Percentiles rank a stretch among this genome's conserved stretches.
Evolutionary conservation across 2,329 filamentous ascomycete species (phyloP).

Genomic region (Alternaria ventricosa): DNA sequence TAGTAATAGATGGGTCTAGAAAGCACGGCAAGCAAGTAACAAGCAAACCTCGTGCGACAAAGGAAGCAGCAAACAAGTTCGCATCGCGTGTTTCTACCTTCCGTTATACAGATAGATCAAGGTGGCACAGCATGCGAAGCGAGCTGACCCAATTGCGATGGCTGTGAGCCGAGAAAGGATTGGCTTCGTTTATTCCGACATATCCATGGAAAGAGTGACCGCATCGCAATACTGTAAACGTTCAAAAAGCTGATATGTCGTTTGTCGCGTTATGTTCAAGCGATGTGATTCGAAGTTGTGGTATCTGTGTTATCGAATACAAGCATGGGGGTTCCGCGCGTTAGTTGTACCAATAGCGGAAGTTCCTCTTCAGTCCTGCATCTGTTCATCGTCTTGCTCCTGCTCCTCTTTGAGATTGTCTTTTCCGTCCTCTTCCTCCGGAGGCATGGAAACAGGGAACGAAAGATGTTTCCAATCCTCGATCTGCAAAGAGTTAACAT

Average conservation of each 20-base stretch:
- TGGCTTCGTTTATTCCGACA: background rate
- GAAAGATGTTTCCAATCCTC: constrained; percentile 39
- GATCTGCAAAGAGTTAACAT: constrained; percentile 19
- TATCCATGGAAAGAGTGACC: background rate
- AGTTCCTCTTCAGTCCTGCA: constrained; percentile 25
- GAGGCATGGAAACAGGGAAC: constrained; percentile 24
- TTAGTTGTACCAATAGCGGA: background rate
- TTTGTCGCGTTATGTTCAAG: background rate
- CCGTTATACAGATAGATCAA: constrained; percentile 1
- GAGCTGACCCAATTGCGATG: background rate
- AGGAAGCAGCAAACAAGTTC: background rate
- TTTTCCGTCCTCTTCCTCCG: constrained; percentile 27
- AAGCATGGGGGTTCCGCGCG: background rate
- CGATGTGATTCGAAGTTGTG: background rate
- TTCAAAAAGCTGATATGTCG: background rate
- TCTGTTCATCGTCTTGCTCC: constrained; percentile 33
- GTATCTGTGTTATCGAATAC: background rate
- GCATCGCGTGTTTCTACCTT: constrained; percentile 13
- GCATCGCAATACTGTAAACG: background rate
- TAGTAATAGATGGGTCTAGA: background rate
- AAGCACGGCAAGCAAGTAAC: background rate
- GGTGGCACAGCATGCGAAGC: constrained; percentile 2
- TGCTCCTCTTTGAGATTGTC: constrained; percentile 26
- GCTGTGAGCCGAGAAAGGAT: background rate
- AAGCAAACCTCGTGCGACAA: background rate